These are phyloP conservation scores for Rhododendron vialii DNA, from an alignment of 148 eudicot genomes.

Conservation along the genomic window DNA sequence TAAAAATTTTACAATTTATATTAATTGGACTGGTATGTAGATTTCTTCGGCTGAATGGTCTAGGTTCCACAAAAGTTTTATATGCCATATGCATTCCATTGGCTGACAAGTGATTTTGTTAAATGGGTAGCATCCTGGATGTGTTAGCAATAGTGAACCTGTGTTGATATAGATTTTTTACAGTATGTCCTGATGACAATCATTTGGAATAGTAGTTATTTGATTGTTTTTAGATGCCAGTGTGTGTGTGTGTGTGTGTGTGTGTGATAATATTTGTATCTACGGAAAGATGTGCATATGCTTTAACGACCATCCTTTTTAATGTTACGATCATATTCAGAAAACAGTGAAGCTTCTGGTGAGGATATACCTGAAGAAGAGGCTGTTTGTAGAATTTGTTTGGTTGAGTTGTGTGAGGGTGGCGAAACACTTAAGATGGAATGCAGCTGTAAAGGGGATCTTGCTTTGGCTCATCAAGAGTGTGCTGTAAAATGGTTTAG, in stretches of 20 bases:
- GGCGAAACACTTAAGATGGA: constrained; percentile 95
- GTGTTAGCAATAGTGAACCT: not conserved
- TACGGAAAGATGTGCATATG: not conserved
- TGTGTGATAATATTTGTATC: not conserved
- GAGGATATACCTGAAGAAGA: constrained; percentile 96
- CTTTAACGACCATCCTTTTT: not conserved
- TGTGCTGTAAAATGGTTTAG: constrained; percentile 95
- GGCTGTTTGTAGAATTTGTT: constrained; percentile 90
- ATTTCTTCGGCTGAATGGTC: not conserved
- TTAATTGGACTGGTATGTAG: not conserved
- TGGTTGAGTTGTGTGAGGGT: constrained; percentile 79
- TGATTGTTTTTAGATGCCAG: not conserved
- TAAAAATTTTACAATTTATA: not conserved
- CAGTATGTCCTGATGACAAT: not conserved
- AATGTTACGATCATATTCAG: constrained; percentile 29
- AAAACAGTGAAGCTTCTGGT: constrained; percentile 43
- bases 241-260: not conserved
- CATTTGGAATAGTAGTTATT: not conserved
- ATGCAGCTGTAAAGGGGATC: constrained; percentile 95
- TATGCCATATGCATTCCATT: not conserved
- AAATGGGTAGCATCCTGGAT: not conserved
- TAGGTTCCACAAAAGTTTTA: not conserved
- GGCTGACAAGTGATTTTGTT: not conserved
- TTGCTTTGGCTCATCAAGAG: constrained; percentile 85
- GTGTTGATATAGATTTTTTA: not conserved